phyloP scores from a whole-genome alignment of 2,329 filamentous ascomycete genomes.

The Arthrobotrys pseudoclavata region DNA sequence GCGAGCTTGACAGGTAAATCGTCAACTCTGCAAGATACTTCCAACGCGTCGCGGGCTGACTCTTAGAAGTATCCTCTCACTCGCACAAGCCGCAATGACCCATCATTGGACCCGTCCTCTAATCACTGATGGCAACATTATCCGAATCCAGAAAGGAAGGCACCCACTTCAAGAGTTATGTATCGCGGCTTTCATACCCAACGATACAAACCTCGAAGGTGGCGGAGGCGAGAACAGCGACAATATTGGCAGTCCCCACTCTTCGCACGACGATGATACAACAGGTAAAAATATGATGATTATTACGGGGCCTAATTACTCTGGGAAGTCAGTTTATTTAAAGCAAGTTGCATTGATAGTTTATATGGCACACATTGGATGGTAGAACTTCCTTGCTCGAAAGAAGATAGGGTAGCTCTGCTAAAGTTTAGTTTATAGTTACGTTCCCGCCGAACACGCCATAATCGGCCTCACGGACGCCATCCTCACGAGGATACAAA shows the following conservation, averaged over 20 bases:
- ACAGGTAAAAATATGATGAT: conserved; percentile 77
- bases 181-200: conserved; percentile 84
- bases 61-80: conserved; percentile 76
- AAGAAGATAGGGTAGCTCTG: background rate
- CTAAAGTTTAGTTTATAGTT: conserved; percentile 70
- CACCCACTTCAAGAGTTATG: conserved; percentile 81
- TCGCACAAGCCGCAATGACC: conserved; percentile 80
- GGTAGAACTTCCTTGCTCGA: conserved; percentile 64
- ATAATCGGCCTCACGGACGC: conserved; percentile 90
- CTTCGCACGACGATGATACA: conserved; percentile 19
- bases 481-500: conserved; percentile 74
- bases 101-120: conserved; percentile 79
- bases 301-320: conserved; percentile 94
- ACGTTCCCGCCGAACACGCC: conserved; percentile 83
- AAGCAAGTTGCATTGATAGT: conserved; percentile 89
- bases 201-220: conserved; percentile 79
- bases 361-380: conserved; percentile 90
- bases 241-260: background rate
- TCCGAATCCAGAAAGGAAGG: conserved; percentile 83
- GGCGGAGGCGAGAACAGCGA: conserved; percentile 68
- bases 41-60: background rate
- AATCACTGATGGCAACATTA: conserved; percentile 78
- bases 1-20: conserved; percentile 79
- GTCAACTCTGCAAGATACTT: background rate
- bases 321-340: conserved; percentile 94